A percentile compares a stretch with the other conserved stretches of the same genome.
These are phyloP conservation scores for Acer yangbiense DNA, from an alignment of 345 rosid species.

Conservation along the genomic window DNA sequence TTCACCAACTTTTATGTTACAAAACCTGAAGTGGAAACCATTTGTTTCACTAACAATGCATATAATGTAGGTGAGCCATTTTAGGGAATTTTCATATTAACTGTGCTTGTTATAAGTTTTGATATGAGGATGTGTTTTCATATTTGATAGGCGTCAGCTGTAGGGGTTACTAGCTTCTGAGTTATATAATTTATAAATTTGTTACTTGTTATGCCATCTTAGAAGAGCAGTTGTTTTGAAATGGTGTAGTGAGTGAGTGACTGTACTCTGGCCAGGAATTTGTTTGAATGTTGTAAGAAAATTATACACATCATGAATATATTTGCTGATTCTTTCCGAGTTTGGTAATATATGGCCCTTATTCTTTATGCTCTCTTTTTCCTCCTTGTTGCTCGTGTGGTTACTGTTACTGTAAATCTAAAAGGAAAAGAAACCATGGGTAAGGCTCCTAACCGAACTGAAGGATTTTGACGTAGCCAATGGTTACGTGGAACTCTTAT, in stretches of 20 bases:
- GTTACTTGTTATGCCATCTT: background rate
- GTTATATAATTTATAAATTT: background rate
- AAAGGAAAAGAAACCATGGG: too few relatives aligned
- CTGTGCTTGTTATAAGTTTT: background rate
- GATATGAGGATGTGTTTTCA: slow-evolving; percentile 7
- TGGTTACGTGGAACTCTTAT: background rate
- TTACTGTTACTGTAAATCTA: background rate
- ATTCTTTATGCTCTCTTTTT: background rate
- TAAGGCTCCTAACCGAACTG: background rate
- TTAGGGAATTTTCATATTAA: slow-evolving; percentile 14
- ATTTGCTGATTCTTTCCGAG: background rate
- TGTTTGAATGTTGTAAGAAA: slow-evolving; percentile 6
- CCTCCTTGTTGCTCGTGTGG: background rate
- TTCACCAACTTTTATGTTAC: slow-evolving; percentile 12
- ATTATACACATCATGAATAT: background rate
- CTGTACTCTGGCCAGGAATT: background rate
- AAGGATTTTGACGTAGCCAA: background rate
- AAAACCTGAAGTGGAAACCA: slow-evolving; percentile 8
- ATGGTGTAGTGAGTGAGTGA: background rate
- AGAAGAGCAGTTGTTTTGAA: background rate
- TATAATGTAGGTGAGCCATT: background rate
- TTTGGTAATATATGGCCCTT: background rate
- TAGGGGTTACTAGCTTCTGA: background rate
- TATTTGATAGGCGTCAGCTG: background rate
- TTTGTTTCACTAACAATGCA: slow-evolving; percentile 5